These are phyloP conservation scores for Crotalaria pallida DNA, from an alignment of 306 rosid species.

Conservation along the genomic window DNA sequence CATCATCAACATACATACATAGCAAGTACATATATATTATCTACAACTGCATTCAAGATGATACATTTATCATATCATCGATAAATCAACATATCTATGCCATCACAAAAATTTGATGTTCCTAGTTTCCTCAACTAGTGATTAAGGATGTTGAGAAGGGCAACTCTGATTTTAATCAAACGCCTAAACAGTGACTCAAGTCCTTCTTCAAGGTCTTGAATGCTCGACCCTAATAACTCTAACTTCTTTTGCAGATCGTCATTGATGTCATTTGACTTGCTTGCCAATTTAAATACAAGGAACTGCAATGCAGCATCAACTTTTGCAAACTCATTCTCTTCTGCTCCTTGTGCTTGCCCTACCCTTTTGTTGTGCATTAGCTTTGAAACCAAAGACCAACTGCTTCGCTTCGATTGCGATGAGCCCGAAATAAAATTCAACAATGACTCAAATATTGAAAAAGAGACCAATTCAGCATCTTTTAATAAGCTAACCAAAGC, in stretches of 20 bases:
- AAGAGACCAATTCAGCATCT: neutral
- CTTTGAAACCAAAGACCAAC: conserved; percentile 25
- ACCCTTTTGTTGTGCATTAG: conserved; percentile 17
- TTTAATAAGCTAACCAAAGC: neutral
- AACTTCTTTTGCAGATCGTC: conserved; percentile 12
- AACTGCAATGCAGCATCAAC: conserved; percentile 21
- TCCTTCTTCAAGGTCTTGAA: conserved; percentile 32
- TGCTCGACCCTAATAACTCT: conserved; percentile 13
- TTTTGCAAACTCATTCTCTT: conserved; percentile 25
- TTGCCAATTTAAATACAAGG: neutral
- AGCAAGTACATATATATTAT: conserved; percentile 1
- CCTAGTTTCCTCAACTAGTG: conserved; percentile 16
- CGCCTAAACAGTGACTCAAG: conserved; percentile 23
- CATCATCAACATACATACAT: neutral
- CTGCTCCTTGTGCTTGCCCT: conserved; percentile 2
- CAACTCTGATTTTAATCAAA: conserved; percentile 29
- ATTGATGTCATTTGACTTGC: conserved; percentile 6
- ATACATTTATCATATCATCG: too few relatives aligned
- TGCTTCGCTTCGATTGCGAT: neutral
- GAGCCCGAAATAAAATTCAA: neutral
- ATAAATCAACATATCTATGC: conserved; percentile 2
- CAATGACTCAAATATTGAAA: conserved; percentile 5
- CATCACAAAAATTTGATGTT: conserved; percentile 17
- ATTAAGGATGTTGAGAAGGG: conserved; percentile 28
- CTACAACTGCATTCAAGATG: conserved; percentile 11